Evolutionary conservation across 306 rosid species (phyloP).

Genomic region (Sphenostylis stenocarpa): DNA sequence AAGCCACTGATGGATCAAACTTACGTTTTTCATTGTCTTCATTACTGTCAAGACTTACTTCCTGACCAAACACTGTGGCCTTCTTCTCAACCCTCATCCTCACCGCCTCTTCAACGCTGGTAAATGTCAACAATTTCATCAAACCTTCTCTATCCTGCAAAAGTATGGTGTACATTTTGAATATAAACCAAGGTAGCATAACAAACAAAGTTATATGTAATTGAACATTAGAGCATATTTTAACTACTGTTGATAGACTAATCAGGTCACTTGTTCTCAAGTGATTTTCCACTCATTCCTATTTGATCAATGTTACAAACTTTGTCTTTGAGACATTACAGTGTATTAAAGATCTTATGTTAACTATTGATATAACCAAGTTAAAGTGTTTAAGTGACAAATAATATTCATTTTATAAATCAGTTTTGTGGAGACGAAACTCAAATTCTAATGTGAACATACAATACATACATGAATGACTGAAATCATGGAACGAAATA

Average conservation of each 20-base stretch:
- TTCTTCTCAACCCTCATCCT: constrained; percentile 83
- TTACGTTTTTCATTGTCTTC: constrained; percentile 34
- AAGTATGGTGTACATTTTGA: not conserved
- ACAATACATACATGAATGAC: not conserved
- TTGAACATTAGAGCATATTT: not conserved
- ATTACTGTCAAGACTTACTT: constrained; percentile 42
- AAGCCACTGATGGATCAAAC: constrained; percentile 64
- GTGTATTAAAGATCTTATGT: too few species aligned
- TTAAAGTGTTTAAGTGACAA: too few species aligned
- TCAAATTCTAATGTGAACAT: not conserved
- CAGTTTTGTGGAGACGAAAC: too few species aligned
- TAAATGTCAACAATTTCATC: constrained; percentile 81
- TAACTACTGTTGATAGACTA: too few species aligned
- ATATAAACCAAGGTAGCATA: not conserved
- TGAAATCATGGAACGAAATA: constrained; percentile 3
- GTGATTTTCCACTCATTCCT: too few species aligned
- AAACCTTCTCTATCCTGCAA: constrained; percentile 71
- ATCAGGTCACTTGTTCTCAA: too few species aligned
- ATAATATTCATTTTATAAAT: too few species aligned
- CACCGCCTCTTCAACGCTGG: constrained; percentile 71
- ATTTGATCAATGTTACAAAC: too few species aligned
- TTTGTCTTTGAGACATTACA: too few species aligned
- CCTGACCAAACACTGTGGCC: constrained; percentile 69
- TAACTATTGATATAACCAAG: too few species aligned
- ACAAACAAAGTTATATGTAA: not conserved